These are phyloP conservation scores for Fusarium musae DNA, from an alignment of 2,329 filamentous ascomycete species.

Conservation along the genomic window DNA sequence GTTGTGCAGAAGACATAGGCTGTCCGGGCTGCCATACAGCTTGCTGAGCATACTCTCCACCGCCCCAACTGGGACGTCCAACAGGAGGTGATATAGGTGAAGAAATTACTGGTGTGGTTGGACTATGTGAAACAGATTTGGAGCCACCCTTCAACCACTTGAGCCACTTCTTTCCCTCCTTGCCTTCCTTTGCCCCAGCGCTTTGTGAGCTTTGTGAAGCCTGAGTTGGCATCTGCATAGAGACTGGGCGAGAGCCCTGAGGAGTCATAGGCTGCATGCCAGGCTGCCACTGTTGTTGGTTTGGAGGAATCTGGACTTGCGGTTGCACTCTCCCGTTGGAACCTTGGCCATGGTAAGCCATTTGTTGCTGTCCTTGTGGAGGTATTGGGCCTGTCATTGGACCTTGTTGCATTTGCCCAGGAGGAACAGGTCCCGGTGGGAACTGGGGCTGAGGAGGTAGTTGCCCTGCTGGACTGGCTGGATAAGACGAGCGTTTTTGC, in stretches of 20 bases:
- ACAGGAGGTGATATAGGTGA: conserved; percentile 22
- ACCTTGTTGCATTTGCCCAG: conserved; percentile 11
- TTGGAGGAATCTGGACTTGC: conserved; percentile 33
- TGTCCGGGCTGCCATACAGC: conserved; percentile 40
- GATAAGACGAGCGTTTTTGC: conserved; percentile 29
- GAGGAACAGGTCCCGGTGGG: neutral
- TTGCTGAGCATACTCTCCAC: conserved; percentile 35
- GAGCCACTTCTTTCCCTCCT: conserved; percentile 41
- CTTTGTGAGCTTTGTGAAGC: conserved; percentile 24
- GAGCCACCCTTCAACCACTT: conserved; percentile 42
- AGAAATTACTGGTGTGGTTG: conserved; percentile 24
- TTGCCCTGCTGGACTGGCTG: conserved; percentile 14
- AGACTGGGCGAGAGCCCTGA: conserved; percentile 26
- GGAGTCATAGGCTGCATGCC: conserved; percentile 28
- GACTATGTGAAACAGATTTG: conserved; percentile 35
- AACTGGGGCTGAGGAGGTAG: conserved; percentile 11
- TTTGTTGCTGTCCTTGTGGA: conserved; percentile 18
- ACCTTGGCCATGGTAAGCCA: neutral
- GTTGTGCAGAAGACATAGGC: conserved; percentile 5
- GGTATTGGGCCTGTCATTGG: neutral
- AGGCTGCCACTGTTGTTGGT: conserved; percentile 29
- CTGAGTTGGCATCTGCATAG: conserved; percentile 34
- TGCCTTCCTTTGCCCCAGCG: conserved; percentile 37
- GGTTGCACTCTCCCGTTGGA: conserved; percentile 26
- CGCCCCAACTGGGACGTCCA: conserved; percentile 28